phyloP scores from a whole-genome alignment of 495 filamentous ascomycete genomes.

The Aspergillus campestris region DNA sequence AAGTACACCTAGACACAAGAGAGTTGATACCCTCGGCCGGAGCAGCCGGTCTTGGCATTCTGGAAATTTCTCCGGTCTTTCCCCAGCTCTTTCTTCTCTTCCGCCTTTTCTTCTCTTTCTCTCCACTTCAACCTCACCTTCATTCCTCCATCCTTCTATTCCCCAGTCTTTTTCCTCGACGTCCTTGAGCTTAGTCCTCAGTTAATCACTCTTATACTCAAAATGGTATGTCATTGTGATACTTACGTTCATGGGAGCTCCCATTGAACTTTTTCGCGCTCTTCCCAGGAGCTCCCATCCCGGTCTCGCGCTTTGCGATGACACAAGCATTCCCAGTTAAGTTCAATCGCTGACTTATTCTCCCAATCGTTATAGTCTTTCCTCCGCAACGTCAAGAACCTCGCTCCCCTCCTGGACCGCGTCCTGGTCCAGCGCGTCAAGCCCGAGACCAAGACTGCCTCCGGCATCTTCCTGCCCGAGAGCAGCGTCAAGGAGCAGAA shows the following conservation, averaged over 20 bases:
- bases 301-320: too few species aligned
- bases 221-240: conserved; percentile 21
- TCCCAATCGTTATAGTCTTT: conserved; percentile 34
- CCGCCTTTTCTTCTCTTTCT: conserved; percentile 22
- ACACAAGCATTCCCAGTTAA: not conserved
- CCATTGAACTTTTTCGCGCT: conserved; percentile 4
- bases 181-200: not conserved
- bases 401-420: conserved; percentile 95
- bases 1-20: not conserved
- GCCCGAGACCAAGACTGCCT: conserved; percentile 90
- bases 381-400: conserved; percentile 91
- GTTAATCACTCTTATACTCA: conserved; percentile 5
- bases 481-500: conserved; percentile 95
- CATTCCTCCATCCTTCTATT: conserved; percentile 10
- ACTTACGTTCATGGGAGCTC: not conserved
- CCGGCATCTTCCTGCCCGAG: conserved; percentile 96
- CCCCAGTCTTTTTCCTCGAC: conserved; percentile 7
- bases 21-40: conserved; percentile 28
- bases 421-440: conserved; percentile 98
- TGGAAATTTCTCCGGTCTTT: conserved; percentile 42
- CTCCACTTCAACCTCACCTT: conserved; percentile 14
- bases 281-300: not conserved
- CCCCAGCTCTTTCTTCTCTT: conserved; percentile 30
- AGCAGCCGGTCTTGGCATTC: conserved; percentile 43
- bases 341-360: conserved; percentile 5